Conservation (phyloP, 2,329 filamentous ascomycete genomes). For the Talaromyces verruculosus region DNA sequence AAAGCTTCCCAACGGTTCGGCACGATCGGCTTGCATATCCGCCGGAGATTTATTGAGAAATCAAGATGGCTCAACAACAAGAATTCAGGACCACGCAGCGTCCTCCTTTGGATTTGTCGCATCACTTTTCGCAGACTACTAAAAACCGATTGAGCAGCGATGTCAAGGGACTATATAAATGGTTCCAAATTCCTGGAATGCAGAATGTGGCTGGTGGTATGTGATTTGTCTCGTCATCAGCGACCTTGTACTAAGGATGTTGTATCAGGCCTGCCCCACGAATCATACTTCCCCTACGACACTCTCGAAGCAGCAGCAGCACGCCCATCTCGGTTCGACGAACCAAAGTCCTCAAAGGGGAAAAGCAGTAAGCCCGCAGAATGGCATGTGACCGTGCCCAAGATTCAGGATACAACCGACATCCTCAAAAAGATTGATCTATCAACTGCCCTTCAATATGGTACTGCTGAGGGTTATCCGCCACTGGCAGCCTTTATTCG, state of each 20-base stretch:
- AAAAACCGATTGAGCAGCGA: slow-evolving; percentile 63
- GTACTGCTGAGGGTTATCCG: slow-evolving; percentile 76
- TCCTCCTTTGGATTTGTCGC: slow-evolving; percentile 70
- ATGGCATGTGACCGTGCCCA: slow-evolving; percentile 70
- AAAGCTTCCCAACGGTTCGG: neutral
- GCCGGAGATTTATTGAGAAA: neutral
- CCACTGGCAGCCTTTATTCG: slow-evolving; percentile 75
- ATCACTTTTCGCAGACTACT: slow-evolving; percentile 72
- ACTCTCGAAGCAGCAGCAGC: slow-evolving; percentile 81
- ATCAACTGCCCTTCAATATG: slow-evolving; percentile 81
- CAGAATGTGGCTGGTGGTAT: slow-evolving; percentile 61
- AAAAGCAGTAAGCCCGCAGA: slow-evolving; percentile 36
- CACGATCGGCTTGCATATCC: slow-evolving; percentile 9
- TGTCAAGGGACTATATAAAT: slow-evolving; percentile 84
- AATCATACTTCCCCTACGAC: slow-evolving; percentile 83
- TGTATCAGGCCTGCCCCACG: slow-evolving; percentile 69
- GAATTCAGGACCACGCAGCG: slow-evolving; percentile 30
- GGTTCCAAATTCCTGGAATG: slow-evolving; percentile 66
- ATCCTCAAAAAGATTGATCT: slow-evolving; percentile 73
- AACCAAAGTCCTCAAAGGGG: slow-evolving; percentile 48
- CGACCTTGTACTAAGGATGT: neutral
- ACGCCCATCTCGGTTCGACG: slow-evolving; percentile 70
- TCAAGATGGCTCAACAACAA: slow-evolving; percentile 4
- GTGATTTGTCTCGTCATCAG: slow-evolving; percentile 11
- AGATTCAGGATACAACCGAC: slow-evolving; percentile 60